Evolutionary conservation across 2,329 filamentous ascomycete species (phyloP), one percentile per base, ranked within the genome.

Genomic region (Trichoderma citrinoviride): DNA sequence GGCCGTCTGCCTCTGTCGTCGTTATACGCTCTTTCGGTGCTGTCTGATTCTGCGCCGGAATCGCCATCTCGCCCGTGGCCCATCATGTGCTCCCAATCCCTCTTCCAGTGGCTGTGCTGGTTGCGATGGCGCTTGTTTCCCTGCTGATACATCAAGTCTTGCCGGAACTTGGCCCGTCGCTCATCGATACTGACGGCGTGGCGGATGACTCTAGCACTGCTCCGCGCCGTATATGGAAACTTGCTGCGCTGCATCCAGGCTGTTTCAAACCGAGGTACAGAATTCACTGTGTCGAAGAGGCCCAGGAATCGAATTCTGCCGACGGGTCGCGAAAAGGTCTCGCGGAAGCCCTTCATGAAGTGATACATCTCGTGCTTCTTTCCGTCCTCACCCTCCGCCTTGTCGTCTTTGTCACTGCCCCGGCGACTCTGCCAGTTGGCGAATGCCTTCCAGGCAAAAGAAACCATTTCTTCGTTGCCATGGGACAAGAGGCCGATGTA

Each of bases 391-490:
- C 40, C 71, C 29, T 76, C 74, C 1, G 76, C 78, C 0, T 77
- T 77, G 29, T 78, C 81, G 52, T 82, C 79, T 2, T 79, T 76
- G 7, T 77, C 73, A 37, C 77, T 77, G 10, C 75, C 76, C 81
- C 81, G 78, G 80, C 88, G 84, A 49, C 82, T 83, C 71, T 91
- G 88, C 88, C 89, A 92, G 72, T 88, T 86, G 7, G 88, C 84
- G 71, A 92, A 93, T 0, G 89, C 88, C 73, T 90, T 93, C 91
- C 91, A 95, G 0, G 90, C 91, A 73, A 96, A 96, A 4, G 84
- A 82, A 58, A 92, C 87, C 87, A 95, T 89, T 70, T 95, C 92
- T 72, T 96, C 90, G 70, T 96, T 96, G 12, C 92, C 91, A 58
- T 90, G 88, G 14, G 88, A 89, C 15, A 96, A 81, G 0, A 96